Percentiles rank a stretch among this genome's conserved stretches.
phyloP scores from a whole-genome alignment of 1,284 basidiomycete genomes.

The Phenoliferia sp. region DNA sequence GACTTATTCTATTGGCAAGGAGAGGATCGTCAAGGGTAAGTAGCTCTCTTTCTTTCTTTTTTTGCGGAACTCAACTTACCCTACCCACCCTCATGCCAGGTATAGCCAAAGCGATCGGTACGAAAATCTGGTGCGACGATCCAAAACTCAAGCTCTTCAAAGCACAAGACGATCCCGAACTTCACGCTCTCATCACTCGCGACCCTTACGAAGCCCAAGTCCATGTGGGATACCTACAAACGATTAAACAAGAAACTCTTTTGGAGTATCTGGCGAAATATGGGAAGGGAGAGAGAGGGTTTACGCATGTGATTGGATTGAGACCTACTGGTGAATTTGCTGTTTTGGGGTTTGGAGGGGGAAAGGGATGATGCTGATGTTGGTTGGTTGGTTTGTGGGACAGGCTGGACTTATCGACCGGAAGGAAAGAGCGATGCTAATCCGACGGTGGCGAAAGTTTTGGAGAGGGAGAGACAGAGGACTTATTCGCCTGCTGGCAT shows the following conservation, averaged over 20 bases:
- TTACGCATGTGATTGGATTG: slow-evolving; percentile 72
- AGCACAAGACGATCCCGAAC: slow-evolving; percentile 75
- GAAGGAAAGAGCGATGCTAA: slow-evolving; percentile 40
- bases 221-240: slow-evolving; percentile 76
- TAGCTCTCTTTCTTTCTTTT: not conserved
- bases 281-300: slow-evolving; percentile 49
- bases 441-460: slow-evolving; percentile 32
- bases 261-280: slow-evolving; percentile 71
- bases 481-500: slow-evolving; percentile 43
- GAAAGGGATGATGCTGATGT: not conserved
- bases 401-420: slow-evolving; percentile 37
- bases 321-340: slow-evolving; percentile 66
- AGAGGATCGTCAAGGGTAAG: slow-evolving; percentile 80
- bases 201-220: slow-evolving; percentile 74
- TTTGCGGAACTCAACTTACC: slow-evolving; percentile 1
- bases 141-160: slow-evolving; percentile 73
- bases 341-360: not conserved
- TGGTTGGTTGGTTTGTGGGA: no score
- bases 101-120: slow-evolving; percentile 71
- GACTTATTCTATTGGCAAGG: slow-evolving; percentile 96
- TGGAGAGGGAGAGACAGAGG: slow-evolving; percentile 30
- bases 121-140: slow-evolving; percentile 85
- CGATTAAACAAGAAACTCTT: slow-evolving; percentile 72
- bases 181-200: slow-evolving; percentile 70
- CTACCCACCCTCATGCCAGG: slow-evolving; percentile 49